Base-by-base conservation (phyloP, 345 rosid species). In the Eucalyptus dawsonii region DNA sequence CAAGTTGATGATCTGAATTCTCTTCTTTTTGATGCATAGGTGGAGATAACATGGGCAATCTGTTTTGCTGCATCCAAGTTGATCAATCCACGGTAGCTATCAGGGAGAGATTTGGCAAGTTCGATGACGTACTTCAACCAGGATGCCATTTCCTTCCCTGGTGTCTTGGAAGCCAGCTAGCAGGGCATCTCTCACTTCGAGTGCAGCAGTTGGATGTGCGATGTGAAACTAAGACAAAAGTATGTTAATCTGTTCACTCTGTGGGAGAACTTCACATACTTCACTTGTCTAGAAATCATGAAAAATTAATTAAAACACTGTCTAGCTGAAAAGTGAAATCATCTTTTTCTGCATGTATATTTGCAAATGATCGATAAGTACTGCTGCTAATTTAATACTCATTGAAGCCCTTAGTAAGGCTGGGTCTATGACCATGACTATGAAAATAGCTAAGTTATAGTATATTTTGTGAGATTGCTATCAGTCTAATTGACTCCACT, bases 141-240 rank as follows among this genome's bases (percentile, higher is more conserved):
- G 94, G 94, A 80, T 92, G 94, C 69, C 94, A 93, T 83, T 93
- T 87, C 89, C 88, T 93, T 29, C 94, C 94, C 65, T 93, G 94
- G 94, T 27, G 88, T 67, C 88, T 92, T 42, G 94, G 94, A 58
- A 91, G 91, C 50, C 93, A 86, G 90, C 67, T 93, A 21, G 92
- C 92, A 0, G 93, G 93, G n/a, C 89, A 91, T 72, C 92, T 93
- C 65, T 89, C 93, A 16, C 91, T 93, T 69, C 90, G 94, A 85
- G 87, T 93, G 89, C 93, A 92, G 89, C 93, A 92, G 80, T 72
- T 93, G 91, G 94, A 92, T 81, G 93, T 93, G 54, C 89, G 89
- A 24, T 93, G 94, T 47, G 93, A 93, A 88, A 93, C 94, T 56
- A 93, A 92, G 91, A 93, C 94, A 44, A 93, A 91, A 92, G 94